Base-by-base conservation (phyloP, 805 yeast species). In the Priceomyces fermenticarens region DNA sequence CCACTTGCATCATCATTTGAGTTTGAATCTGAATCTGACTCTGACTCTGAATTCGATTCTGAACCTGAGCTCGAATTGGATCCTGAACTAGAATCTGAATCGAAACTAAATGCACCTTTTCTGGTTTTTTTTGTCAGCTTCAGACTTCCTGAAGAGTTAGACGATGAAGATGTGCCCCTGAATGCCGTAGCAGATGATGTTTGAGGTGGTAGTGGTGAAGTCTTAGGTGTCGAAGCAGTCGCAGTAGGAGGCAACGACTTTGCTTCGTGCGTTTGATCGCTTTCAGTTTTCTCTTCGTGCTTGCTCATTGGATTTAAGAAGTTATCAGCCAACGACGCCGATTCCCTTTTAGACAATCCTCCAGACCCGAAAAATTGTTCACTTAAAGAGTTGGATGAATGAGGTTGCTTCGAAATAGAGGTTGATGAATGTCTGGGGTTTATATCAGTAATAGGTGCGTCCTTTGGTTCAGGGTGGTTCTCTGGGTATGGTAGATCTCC, bases 111-210 rank as follows among this genome's bases (percentile, higher is more conserved):
- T 10, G 71, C 53, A 43, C 38, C 26, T 36, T 40, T 14, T 28
- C 23, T 25, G 39, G 40, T 12, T 15, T 14, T 30, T 31, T 32
- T 40, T 38, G 30, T 46, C 32, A 36, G 42, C 36, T 51, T 53
- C n/a, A 65, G 62, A 1, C 62, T 58, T 26, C 11, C 16, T 25
- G 29, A n/a, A 14, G 38, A 25, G 12, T 13, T 12, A 4, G 30
- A 25, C 30, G 42, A 28, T 2, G 35, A 13, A 12, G 58, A 51
- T 15, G 48, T 50, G 4, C 65, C 70, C 62, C 55, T 63, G 42
- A 66, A 63, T 11, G 72, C 73, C 51, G 63, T 67, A 30, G 67
- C 64, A n/a, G 72, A 59, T 1, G 72, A 63, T 20, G 72, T 63
- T 34, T 62, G 67, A 3, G 75, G 71, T 2, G 75, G 74, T 35